Evolutionary conservation across 202 grass and related monocot species (phyloP).

Genomic region (Bolboschoenoplectus hybrid): DNA sequence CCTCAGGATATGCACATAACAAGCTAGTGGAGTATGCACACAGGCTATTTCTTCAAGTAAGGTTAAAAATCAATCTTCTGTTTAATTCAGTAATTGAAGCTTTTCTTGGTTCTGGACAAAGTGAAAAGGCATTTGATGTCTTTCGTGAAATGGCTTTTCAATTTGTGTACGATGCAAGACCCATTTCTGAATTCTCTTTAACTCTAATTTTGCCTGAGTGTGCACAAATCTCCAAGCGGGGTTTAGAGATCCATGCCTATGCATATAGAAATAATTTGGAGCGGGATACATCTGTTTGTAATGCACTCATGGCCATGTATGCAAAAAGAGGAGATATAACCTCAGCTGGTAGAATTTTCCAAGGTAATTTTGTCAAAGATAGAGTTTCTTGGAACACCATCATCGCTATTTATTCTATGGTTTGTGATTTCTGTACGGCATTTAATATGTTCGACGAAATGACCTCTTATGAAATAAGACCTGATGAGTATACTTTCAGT

Average conservation of each 20-base stretch:
- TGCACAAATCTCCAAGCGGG: conserved; percentile 31
- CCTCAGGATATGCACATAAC: conserved; percentile 45
- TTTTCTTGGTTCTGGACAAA: conserved; percentile 41
- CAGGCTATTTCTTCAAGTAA: conserved; percentile 38
- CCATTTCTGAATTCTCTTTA: conserved; percentile 41
- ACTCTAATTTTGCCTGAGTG: conserved; percentile 47
- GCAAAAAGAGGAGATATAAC: conserved; percentile 38
- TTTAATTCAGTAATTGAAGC: conserved; percentile 49
- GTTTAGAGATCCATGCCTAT: conserved; percentile 61
- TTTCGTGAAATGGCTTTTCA: conserved; percentile 50
- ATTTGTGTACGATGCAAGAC: conserved; percentile 37
- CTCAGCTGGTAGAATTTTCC: conserved; percentile 43
- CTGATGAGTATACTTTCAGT: conserved; percentile 53
- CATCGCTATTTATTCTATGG: conserved; percentile 40
- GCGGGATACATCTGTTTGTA: conserved; percentile 43
- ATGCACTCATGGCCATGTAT: conserved; percentile 63
- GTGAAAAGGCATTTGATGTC: conserved; percentile 37
- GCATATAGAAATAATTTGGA: conserved; percentile 48
- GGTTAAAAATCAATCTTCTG: conserved; percentile 42
- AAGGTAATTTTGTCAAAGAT: conserved; percentile 42
- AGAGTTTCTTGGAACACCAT: conserved; percentile 53
- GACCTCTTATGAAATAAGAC: conserved; percentile 40
- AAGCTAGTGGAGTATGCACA: conserved; percentile 38
- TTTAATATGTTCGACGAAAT: conserved; percentile 49
- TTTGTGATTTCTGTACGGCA: conserved; percentile 37